A percentile compares a stretch with the other conserved stretches of the same genome.
Conservation (phyloP, 2,329 filamentous ascomycete genomes). For the Bertia moriformis region DNA sequence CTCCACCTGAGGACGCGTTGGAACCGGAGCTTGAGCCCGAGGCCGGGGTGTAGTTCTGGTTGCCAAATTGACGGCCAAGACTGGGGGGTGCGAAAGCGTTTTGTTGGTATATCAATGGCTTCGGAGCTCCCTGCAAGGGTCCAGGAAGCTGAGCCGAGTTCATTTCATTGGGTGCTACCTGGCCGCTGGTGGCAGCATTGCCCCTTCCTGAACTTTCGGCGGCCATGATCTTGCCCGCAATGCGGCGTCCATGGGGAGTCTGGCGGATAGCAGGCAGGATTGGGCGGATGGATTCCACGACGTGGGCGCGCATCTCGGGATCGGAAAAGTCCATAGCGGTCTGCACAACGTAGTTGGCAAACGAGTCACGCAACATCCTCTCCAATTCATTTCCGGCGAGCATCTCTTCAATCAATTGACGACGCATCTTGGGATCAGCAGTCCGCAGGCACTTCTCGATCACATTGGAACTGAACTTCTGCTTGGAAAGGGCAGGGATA, state of each 20-base stretch:
- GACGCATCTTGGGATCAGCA: slow-evolving; percentile 58
- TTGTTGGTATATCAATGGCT: background rate
- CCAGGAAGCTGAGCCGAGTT: background rate
- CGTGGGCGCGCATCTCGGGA: slow-evolving; percentile 52
- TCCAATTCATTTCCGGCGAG: slow-evolving; percentile 63
- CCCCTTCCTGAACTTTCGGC: slow-evolving; percentile 21
- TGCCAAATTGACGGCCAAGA: background rate
- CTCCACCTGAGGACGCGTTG: background rate
- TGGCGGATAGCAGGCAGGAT: slow-evolving; percentile 72
- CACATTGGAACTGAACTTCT: slow-evolving; percentile 99
- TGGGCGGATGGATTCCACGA: slow-evolving; percentile 76
- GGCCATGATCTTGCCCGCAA: slow-evolving; percentile 70
- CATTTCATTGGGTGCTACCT: background rate
- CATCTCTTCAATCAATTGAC: slow-evolving; percentile 76
- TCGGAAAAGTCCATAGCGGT: slow-evolving; percentile 82
- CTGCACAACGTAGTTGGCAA: slow-evolving; percentile 96
- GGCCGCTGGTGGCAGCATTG: background rate
- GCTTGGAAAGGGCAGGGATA: slow-evolving; percentile 64
- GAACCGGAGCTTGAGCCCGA: background rate
- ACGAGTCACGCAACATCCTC: slow-evolving; percentile 77
- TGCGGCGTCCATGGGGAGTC: slow-evolving; percentile 86
- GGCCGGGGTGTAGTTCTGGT: background rate
- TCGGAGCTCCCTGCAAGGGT: background rate
- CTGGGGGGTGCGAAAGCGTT: background rate
- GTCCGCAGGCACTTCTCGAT: slow-evolving; percentile 93